Evolutionary conservation across 2,329 filamentous ascomycete species (phyloP).

Genomic region (Lachnellula hyalina): DNA sequence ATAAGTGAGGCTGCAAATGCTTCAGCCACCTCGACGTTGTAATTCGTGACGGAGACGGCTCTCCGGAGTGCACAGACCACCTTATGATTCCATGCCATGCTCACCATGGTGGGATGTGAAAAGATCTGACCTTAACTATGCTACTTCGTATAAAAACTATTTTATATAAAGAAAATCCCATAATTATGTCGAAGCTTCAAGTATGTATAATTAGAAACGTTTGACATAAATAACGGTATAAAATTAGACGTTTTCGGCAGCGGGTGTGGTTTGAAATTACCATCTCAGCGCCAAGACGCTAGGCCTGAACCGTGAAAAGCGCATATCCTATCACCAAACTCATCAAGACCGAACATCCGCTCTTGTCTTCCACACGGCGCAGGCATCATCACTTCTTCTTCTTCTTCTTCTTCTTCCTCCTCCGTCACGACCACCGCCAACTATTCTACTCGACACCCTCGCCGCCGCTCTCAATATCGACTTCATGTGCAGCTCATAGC

Average conservation of each 20-base stretch:
- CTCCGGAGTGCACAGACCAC: background rate
- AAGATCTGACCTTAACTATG: too few relatives aligned
- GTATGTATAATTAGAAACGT: background rate
- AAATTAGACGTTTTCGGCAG: background rate
- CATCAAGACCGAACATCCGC: background rate
- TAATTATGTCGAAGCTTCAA: background rate
- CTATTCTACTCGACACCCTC: slow-evolving; percentile 1
- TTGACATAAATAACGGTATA: background rate
- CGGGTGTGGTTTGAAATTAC: background rate
- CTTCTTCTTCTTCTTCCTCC: slow-evolving; percentile 2
- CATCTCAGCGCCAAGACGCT: background rate
- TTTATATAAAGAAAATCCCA: background rate
- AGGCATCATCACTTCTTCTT: slow-evolving; percentile 3
- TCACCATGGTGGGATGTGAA: too few relatives aligned
- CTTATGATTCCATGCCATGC: too few relatives aligned
- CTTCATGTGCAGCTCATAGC: slow-evolving; percentile 29
- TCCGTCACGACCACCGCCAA: slow-evolving; percentile 2
- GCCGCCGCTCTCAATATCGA: slow-evolving; percentile 15
- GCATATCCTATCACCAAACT: background rate
- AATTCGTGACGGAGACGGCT: background rate
- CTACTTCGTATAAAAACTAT: background rate
- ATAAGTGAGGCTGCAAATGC: background rate
- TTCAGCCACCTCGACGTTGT: background rate
- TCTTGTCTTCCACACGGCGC: background rate
- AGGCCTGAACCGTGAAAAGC: background rate